Percentiles rank a stretch among this genome's conserved stretches.
phyloP scores from a whole-genome alignment of 148 eudicot species.

The Fallopia convolvulus region DNA sequence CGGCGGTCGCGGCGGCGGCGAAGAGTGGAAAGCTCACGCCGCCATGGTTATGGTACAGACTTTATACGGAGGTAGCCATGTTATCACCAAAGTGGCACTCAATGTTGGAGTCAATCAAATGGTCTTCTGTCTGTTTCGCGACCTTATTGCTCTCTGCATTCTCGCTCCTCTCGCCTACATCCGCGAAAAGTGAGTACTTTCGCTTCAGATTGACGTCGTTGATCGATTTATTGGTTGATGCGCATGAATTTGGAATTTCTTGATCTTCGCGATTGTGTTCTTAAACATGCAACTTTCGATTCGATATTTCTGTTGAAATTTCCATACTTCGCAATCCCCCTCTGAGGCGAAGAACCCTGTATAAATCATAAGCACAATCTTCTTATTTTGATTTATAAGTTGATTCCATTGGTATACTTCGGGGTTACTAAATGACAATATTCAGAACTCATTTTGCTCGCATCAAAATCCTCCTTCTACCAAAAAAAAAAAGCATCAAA shows the following conservation, averaged over 20 bases:
- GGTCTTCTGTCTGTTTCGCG: slow-evolving; percentile 77
- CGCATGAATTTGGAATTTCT: neutral
- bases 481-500: too few species aligned
- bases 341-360: too few species aligned
- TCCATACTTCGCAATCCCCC: neutral
- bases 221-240: neutral
- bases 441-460: neutral
- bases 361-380: too few species aligned
- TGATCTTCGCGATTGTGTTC: neutral
- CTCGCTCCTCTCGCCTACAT: slow-evolving; percentile 85
- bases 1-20: slow-evolving; percentile 22
- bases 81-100: slow-evolving; percentile 74
- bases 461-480: neutral
- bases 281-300: neutral
- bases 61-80: slow-evolving; percentile 75
- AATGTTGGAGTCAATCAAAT: slow-evolving; percentile 71
- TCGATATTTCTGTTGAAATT: neutral
- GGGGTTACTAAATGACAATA: neutral
- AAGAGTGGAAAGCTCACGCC: slow-evolving; percentile 49
- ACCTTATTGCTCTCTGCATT: slow-evolving; percentile 65
- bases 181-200: slow-evolving; percentile 61
- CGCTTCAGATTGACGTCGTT: neutral
- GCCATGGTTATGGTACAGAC: slow-evolving; percentile 69
- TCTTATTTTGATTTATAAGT: too few species aligned
- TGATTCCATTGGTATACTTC: neutral